Evolutionary conservation across 371 early-diverging fungal species (phyloP).

Genomic region (Mortierella sp.): DNA sequence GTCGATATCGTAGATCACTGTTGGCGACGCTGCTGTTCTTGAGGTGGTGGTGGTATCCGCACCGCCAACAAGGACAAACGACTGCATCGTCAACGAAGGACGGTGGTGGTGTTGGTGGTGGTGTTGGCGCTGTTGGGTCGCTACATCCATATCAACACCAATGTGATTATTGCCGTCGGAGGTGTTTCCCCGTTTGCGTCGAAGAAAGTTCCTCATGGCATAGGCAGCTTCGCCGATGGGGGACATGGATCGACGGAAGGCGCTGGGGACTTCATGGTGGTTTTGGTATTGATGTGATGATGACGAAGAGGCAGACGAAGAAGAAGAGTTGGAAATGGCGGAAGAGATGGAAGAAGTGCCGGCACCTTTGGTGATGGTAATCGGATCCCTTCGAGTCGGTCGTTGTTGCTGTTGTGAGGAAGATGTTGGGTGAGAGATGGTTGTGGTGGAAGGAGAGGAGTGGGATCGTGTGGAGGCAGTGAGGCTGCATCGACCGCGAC

Average conservation of each 20-base stretch:
- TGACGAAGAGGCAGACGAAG: neutral
- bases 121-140: neutral
- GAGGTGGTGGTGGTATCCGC: conserved; percentile 7
- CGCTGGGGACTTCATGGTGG: conserved; percentile 7
- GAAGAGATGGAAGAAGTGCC: neutral
- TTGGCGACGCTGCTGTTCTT: conserved; percentile 12
- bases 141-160: neutral
- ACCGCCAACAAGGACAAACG: conserved; percentile 32
- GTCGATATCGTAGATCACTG: conserved; percentile 13
- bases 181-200: conserved; percentile 28
- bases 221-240: conserved; percentile 38
- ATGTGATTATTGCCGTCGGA: neutral
- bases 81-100: conserved; percentile 2
- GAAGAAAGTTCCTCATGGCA: conserved; percentile 43
- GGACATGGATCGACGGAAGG: conserved; percentile 35
- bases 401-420: neutral
- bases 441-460: neutral
- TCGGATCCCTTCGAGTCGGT: conserved; percentile 3
- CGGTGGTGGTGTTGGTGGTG: neutral
- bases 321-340: neutral
- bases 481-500: neutral
- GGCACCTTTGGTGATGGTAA: neutral
- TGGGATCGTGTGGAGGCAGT: neutral
- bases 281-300: neutral
- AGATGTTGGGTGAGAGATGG: neutral